phyloP scores from a whole-genome alignment of 2,329 filamentous ascomycete species.

The Fusarium chuoi region DNA sequence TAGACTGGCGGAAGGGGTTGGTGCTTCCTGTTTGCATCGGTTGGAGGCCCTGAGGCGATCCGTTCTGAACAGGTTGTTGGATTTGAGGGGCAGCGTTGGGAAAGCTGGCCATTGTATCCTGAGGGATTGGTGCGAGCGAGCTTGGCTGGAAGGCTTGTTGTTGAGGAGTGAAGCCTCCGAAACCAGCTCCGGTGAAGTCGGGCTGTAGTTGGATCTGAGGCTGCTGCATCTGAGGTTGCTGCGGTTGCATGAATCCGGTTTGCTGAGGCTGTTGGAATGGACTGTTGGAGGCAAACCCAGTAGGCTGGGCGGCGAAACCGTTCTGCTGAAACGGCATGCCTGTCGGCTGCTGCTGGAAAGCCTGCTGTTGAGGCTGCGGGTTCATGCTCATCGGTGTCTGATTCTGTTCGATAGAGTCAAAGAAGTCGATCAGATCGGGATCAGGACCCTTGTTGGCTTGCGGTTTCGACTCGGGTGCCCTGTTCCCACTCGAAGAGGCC shows the following conservation, averaged over 20 bases:
- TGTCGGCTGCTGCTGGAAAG: constrained; percentile 46
- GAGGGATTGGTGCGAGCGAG: constrained; percentile 66
- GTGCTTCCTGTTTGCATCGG: constrained; percentile 63
- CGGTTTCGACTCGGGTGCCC: constrained; percentile 55
- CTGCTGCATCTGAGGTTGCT: constrained; percentile 53
- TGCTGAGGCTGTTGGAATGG: constrained; percentile 52
- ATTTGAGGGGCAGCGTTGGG: constrained; percentile 48
- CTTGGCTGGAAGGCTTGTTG: constrained; percentile 64
- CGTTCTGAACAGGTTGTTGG: constrained; percentile 36
- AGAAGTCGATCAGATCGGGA: constrained; percentile 91
- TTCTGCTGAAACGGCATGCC: constrained; percentile 42
- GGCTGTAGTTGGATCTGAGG: constrained; percentile 57
- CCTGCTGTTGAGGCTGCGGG: constrained; percentile 49
- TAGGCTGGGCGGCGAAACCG: constrained; percentile 48
- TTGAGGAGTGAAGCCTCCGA: constrained; percentile 81
- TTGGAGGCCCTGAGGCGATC: constrained; percentile 38
- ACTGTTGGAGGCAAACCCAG: constrained; percentile 43
- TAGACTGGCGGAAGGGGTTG: constrained; percentile 95
- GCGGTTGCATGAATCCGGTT: constrained; percentile 40
- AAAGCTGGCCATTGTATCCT: constrained; percentile 56
- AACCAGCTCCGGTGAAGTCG: constrained; percentile 76
- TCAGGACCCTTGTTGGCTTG: constrained; percentile 70
- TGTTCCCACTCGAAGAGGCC: constrained; percentile 47
- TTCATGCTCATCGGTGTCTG: constrained; percentile 74
- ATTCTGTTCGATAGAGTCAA: constrained; percentile 91